Evolutionary conservation across 495 filamentous ascomycete genomes (phyloP).

Genomic region (Neurospora tetraspora): DNA sequence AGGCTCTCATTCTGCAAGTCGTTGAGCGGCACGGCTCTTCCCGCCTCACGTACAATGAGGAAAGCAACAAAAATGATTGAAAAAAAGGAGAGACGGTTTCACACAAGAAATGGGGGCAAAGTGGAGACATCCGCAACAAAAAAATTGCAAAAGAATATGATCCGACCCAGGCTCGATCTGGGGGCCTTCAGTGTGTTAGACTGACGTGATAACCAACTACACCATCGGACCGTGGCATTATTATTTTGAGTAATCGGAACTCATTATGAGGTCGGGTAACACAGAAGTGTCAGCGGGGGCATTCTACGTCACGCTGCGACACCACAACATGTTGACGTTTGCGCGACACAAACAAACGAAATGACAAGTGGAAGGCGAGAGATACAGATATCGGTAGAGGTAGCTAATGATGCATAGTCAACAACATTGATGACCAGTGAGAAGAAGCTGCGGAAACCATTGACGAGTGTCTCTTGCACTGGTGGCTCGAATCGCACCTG

Average conservation of each 20-base stretch:
- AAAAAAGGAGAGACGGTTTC: neutral
- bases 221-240: neutral
- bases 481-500: neutral
- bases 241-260: too few species aligned
- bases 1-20: neutral
- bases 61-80: neutral
- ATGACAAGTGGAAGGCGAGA: too few species aligned
- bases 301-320: too few species aligned
- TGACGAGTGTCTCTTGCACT: neutral
- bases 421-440: fast-evolving
- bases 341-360: too few species aligned
- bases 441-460: neutral
- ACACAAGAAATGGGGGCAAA: neutral
- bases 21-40: neutral
- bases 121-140: neutral
- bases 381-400: too few species aligned
- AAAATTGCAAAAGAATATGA: neutral
- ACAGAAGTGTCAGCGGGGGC: too few species aligned
- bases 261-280: too few species aligned
- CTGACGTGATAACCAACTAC: neutral
- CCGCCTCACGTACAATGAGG: neutral
- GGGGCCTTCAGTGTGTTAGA: neutral
- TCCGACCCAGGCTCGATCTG: neutral
- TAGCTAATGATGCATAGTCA: too few species aligned
- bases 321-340: too few species aligned